A percentile compares a stretch with the other conserved stretches of the same genome.
phyloP scores from a whole-genome alignment of 2,329 filamentous ascomycete species.

The Colletotrichum paranaense region DNA sequence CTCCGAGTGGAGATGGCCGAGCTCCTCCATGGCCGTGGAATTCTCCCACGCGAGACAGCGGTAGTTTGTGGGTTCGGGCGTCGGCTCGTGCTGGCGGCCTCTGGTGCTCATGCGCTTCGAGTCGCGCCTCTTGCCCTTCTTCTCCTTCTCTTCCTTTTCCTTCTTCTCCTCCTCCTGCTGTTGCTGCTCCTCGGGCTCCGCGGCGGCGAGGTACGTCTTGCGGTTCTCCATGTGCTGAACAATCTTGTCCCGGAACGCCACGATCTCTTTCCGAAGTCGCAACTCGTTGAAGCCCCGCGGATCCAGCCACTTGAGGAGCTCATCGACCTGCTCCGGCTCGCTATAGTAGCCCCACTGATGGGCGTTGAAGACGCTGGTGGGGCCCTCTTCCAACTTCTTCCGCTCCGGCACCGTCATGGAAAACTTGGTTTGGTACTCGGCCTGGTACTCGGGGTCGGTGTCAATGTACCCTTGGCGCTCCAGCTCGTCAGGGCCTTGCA shows the following conservation, averaged over 20 bases:
- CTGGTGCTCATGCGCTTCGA: conserved; percentile 57
- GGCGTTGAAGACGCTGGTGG: conserved; percentile 80
- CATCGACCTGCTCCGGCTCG: conserved; percentile 80
- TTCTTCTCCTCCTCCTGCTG: conserved; percentile 41
- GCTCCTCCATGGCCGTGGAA: conserved; percentile 65
- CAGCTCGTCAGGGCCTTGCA: conserved; percentile 92
- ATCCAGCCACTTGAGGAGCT: conserved; percentile 89
- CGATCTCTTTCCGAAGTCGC: conserved; percentile 88
- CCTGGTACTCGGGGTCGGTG: conserved; percentile 74
- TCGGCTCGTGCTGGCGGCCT: conserved; percentile 56
- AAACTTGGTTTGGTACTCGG: conserved; percentile 81
- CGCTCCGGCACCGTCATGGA: conserved; percentile 87
- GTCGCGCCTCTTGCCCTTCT: conserved; percentile 39
- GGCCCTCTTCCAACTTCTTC: conserved; percentile 86
- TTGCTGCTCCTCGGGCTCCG: conserved; percentile 42
- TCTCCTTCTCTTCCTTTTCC: conserved; percentile 51
- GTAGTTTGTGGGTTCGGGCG: conserved; percentile 58
- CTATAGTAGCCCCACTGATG: conserved; percentile 93
- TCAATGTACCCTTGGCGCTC: conserved; percentile 90
- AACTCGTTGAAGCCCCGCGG: conserved; percentile 86
- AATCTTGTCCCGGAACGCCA: conserved; percentile 81
- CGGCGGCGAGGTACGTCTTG: conserved; percentile 73
- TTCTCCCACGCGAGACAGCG: conserved; percentile 68
- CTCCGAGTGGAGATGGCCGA: conserved; percentile 68
- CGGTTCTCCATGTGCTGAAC: conserved; percentile 83